phyloP scores from a whole-genome alignment of 1,284 basidiomycete species.

The Ganoderma sinense region DNA sequence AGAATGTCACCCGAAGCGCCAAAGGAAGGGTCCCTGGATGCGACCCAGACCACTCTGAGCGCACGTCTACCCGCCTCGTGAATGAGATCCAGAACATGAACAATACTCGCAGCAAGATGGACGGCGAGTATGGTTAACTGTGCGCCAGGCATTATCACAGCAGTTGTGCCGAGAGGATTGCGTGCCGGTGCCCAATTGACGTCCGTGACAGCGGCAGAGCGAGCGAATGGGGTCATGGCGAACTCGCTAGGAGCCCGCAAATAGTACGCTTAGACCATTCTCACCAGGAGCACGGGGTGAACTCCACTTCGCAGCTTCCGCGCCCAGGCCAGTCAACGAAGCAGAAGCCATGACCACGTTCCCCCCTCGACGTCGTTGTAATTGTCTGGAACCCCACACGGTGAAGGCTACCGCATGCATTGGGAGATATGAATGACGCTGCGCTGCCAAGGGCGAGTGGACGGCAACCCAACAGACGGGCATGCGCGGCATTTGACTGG shows the following conservation, averaged over 20 bases:
- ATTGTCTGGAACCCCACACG: background rate
- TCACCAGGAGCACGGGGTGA: constrained; percentile 5
- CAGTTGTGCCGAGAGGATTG: background rate
- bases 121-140: background rate
- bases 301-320: constrained; percentile 14
- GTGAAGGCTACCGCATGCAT: background rate
- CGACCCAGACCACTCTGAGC: constrained; percentile 3
- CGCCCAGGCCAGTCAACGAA: constrained; percentile 11
- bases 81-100: background rate
- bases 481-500: background rate
- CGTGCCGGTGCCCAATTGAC: background rate
- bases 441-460: background rate
- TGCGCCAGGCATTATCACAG: background rate
- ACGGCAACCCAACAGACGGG: background rate
- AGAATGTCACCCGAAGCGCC: constrained; percentile 8
- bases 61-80: background rate
- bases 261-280: constrained; percentile 13
- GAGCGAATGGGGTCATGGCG: background rate
- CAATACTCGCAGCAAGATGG: background rate
- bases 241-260: background rate
- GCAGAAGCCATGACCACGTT: background rate
- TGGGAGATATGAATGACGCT: background rate
- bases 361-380: background rate
- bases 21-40: constrained; percentile 10
- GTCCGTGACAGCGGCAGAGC: background rate